Evolutionary conservation across 2,329 filamentous ascomycete genomes (phyloP), one percentile per base, ranked within the genome.

Genomic region (Bipolaris oryzae): DNA sequence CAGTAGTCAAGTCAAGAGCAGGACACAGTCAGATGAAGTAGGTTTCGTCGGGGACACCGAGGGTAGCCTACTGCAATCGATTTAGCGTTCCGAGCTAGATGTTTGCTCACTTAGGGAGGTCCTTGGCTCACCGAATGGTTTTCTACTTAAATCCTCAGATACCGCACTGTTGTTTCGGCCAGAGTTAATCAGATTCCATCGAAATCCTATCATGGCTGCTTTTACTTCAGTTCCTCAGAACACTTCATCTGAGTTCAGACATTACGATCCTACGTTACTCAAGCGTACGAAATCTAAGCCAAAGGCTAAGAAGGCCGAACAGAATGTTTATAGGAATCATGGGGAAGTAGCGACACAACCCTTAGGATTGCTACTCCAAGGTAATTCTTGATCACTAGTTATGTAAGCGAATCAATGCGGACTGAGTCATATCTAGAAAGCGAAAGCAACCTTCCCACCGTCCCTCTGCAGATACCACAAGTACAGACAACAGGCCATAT

Each of bases 61-160:
- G 3, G 35, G 52, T 56, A 10, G 35, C 11, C 18, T 34, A 38
- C 28, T 31, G 41, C 16, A 31, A 52, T 52, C 5, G 3, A 47
- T 51, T 43, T 51, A 52, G 53, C 35, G 47, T 47, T 18, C 45
- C 46, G 25, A 37, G 5, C 21, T 52, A 23, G 25, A 31, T 43
- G 13, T 56, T 15, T 38, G 41, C 16, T 52, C 42, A 43, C 21
- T 13, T 56, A 47, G 28, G 43, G 52, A 56, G 20, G 41, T 4
- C 11, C 23, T 21, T 16, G 51, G 47, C 34, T 13, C 2, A 2
- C 13, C 33, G 1, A 45, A n/a, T 37, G 3, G 20, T 46, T 41
- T 45, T 37, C 47, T 55, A 55, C 31, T 55, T 50, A 55, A 55
- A 42, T 25, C 42, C 34, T 15, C 18, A 18, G 9, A 28, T 20